These are phyloP conservation scores for Helichrysum umbraculigerum DNA, from an alignment of 129 eudicot species.

Conservation along the genomic window DNA sequence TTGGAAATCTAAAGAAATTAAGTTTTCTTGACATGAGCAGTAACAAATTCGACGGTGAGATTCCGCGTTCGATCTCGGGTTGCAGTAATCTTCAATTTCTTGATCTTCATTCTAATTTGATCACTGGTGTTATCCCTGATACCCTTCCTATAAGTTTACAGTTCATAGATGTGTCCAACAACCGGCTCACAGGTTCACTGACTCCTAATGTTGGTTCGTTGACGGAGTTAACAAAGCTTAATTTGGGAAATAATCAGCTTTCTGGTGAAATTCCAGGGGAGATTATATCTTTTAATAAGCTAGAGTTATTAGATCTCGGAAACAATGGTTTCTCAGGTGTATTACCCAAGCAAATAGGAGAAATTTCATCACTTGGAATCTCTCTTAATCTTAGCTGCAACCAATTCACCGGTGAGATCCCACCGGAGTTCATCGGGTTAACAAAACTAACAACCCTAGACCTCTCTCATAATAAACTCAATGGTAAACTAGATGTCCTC, in stretches of 20 bases:
- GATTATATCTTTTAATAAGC: conserved; percentile 65
- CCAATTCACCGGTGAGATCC: conserved; percentile 70
- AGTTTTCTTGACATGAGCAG: conserved; percentile 80
- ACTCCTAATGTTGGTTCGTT: conserved; percentile 53
- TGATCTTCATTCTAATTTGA: conserved; percentile 81
- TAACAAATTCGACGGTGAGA: conserved; percentile 64
- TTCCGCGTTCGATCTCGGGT: conserved; percentile 67
- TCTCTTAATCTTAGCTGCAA: conserved; percentile 89
- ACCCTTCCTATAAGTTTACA: conserved; percentile 73
- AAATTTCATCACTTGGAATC: conserved; percentile 79
- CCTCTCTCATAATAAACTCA: conserved; percentile 72
- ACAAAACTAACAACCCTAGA: conserved; percentile 72
- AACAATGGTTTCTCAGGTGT: conserved; percentile 77
- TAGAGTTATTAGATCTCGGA: conserved; percentile 80
- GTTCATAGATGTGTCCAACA: conserved; percentile 72
- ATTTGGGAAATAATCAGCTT: conserved; percentile 64
- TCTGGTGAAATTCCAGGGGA: conserved; percentile 75
- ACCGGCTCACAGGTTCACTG: conserved; percentile 62
- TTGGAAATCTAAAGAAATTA: conserved; percentile 63
- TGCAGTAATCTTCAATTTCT: conserved; percentile 82
- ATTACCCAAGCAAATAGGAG: conserved; percentile 78
- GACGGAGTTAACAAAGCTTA: conserved; percentile 69
- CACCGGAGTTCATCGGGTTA: conserved; percentile 64
- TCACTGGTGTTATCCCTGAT: conserved; percentile 65
- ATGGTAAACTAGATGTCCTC: conserved; percentile 56